phyloP scores from a whole-genome alignment of 2,329 filamentous ascomycete species.

The Hypoxylon sp. region DNA sequence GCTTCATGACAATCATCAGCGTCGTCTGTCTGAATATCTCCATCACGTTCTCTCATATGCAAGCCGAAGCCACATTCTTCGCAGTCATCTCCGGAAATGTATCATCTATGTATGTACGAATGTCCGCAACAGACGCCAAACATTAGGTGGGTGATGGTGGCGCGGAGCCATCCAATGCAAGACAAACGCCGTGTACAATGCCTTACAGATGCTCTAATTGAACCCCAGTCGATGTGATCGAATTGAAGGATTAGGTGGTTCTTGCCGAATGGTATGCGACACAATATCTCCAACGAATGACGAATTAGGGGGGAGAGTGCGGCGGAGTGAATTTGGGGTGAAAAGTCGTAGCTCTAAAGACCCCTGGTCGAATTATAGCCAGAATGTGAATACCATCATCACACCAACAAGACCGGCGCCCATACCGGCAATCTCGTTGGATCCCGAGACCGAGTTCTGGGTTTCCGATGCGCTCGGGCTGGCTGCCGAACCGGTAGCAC shows the following conservation, averaged over 20 bases:
- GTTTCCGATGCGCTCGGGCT: constrained; percentile 52
- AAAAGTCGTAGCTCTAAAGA: neutral
- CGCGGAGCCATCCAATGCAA: constrained; percentile 36
- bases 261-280: constrained; percentile 14
- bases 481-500: constrained; percentile 52
- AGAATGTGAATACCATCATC: constrained; percentile 68
- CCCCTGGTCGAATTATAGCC: constrained; percentile 57
- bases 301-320: constrained; percentile 19
- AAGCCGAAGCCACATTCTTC: constrained; percentile 27
- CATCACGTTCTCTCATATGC: constrained; percentile 31
- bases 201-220: constrained; percentile 26
- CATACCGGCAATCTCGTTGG: constrained; percentile 66
- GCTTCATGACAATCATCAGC: constrained; percentile 42
- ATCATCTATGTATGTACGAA: constrained; percentile 38
- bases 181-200: constrained; percentile 45
- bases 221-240: constrained; percentile 12
- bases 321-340: constrained; percentile 4
- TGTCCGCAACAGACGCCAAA: constrained; percentile 22
- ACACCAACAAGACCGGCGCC: constrained; percentile 64
- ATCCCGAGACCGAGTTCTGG: constrained; percentile 61
- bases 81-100: constrained; percentile 30
- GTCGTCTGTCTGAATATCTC: constrained; percentile 28
- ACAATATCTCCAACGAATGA: constrained; percentile 6
- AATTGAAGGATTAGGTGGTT: constrained; percentile 28
- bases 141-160: constrained; percentile 23